A percentile compares a stretch with the other conserved stretches of the same genome.
These are phyloP conservation scores for Lentinula boryana DNA, from an alignment of 768 basidiomycete genomes.

Conservation along the genomic window DNA sequence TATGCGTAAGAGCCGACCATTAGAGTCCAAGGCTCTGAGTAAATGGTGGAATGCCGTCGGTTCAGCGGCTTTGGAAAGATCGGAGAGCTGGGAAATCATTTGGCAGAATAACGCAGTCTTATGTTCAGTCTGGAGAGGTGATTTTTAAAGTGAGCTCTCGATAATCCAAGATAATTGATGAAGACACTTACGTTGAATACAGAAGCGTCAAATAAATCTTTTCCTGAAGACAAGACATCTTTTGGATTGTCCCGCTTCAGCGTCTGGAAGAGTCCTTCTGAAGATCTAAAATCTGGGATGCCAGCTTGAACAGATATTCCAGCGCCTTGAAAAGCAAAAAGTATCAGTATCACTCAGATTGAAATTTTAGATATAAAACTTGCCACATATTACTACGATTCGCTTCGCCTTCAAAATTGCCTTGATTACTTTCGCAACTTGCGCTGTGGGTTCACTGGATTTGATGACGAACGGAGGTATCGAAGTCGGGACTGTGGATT, in stretches of 20 bases:
- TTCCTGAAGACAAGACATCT: conserved; percentile 66
- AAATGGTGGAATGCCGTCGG: conserved; percentile 81
- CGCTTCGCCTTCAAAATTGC: conserved; percentile 74
- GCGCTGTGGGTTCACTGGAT: conserved; percentile 36
- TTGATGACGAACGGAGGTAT: conserved; percentile 51
- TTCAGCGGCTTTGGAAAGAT: conserved; percentile 60
- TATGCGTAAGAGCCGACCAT: conserved; percentile 73
- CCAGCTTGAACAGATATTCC: conserved; percentile 85
- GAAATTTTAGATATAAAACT: conserved; percentile 21
- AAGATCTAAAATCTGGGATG: conserved; percentile 86
- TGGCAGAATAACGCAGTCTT: conserved; percentile 78
- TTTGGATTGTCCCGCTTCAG: conserved; percentile 75
- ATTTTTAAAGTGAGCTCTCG: background rate
- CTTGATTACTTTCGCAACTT: conserved; percentile 51
- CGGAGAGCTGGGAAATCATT: conserved; percentile 83
- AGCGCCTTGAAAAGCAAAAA: conserved; percentile 48
- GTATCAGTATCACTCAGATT: background rate
- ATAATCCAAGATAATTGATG: background rate
- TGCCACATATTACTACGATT: conserved; percentile 84
- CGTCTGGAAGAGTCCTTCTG: conserved; percentile 73
- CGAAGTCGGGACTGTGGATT: conserved; percentile 36
- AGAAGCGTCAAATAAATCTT: conserved; percentile 87
- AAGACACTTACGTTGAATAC: conserved; percentile 68
- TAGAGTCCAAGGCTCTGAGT: conserved; percentile 68
- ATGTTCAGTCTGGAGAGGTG: conserved; percentile 52